Base-by-base conservation (phyloP, 306 rosid species). In the Biancaea sappan region DNA sequence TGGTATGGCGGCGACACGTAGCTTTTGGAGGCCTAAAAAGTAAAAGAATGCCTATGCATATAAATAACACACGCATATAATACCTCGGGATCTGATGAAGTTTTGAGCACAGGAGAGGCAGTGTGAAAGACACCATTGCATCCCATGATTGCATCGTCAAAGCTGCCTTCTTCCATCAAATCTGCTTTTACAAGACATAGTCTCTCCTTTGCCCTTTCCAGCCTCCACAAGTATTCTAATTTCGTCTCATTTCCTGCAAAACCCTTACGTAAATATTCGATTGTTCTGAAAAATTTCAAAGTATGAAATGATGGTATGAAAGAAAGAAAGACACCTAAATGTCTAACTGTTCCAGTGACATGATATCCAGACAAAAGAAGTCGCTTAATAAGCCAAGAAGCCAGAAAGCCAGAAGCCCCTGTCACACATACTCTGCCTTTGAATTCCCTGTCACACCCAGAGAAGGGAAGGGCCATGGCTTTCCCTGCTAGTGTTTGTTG, bases 111-210 rank as follows among this genome's bases (percentile, higher is more conserved):
- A 14, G 98, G 98, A 37, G 97, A 94, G 75, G 97, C 97, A 0
- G 92, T 85, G 75, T 94, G 97, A 81, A 94, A 94, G 40, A 94
- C 93, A 25, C 97, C 96, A 67, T 83, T 79, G 69, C 98, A 91
- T 63, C 93, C 98, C 50, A 77, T 77, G 69, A 94, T 85, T 0
- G 95, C 97, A 4, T 84, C 77, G 73, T 91, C 98, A 25, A 94
- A 94, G 82, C 96, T 91, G 4, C 86, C 80, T 80, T 89, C 87
- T 68, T 83, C 88, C 91, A 84, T 83, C 44, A 91, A 80, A 79
- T 91, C 89, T 35, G 95, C 98, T 86, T 75, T 83, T 46, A 94
- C 86, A 32, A 94, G 69, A 68, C 57, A 53, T 0, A 94, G 90
- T 65, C 93, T 94, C 65, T 94, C 97, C 53, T 6, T 79, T 28